Conservation (phyloP, 2,329 filamentous ascomycete species). For the Colletotrichum navitas region DNA sequence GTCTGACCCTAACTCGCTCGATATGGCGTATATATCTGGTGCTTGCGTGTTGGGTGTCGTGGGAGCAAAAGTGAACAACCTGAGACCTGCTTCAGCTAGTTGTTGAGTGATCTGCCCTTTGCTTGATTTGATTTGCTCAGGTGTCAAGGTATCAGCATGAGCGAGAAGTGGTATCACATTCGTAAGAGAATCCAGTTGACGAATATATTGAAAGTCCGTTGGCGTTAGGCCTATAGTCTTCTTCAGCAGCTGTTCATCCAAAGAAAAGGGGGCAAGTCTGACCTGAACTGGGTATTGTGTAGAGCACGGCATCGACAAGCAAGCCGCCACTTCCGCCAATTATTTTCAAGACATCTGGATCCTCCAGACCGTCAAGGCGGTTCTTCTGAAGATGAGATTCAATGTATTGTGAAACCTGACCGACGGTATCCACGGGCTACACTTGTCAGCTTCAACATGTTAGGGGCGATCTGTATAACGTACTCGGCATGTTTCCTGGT, state of each 20-base stretch:
- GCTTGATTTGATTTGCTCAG: slow-evolving; percentile 66
- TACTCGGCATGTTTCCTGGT: slow-evolving; percentile 66
- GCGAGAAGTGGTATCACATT: slow-evolving; percentile 89
- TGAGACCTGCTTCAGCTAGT: slow-evolving; percentile 69
- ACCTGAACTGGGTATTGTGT: slow-evolving; percentile 79
- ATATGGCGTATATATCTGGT: slow-evolving; percentile 77
- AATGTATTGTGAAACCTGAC: slow-evolving; percentile 77
- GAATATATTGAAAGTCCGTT: slow-evolving; percentile 77
- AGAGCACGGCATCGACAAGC: slow-evolving; percentile 87
- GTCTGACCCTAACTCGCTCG: slow-evolving; percentile 78
- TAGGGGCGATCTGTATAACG: slow-evolving; percentile 46
- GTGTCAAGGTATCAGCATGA: slow-evolving; percentile 77
- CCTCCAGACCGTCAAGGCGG: slow-evolving; percentile 70
- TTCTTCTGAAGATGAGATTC: slow-evolving; percentile 76
- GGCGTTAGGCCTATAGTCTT: slow-evolving; percentile 50
- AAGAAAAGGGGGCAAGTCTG: slow-evolving; percentile 49
- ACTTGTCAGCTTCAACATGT: slow-evolving; percentile 14
- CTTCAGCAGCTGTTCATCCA: slow-evolving; percentile 57
- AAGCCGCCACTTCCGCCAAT: slow-evolving; percentile 85
- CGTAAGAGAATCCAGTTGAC: slow-evolving; percentile 76
- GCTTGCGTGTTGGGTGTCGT: slow-evolving; percentile 47
- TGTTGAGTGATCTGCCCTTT: slow-evolving; percentile 72
- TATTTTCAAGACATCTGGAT: slow-evolving; percentile 80
- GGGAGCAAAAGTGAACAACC: slow-evolving; percentile 75
- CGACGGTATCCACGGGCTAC: slow-evolving; percentile 65